Conservation (phyloP, 2,329 filamentous ascomycete species). For the Fusarium papillatum region DNA sequence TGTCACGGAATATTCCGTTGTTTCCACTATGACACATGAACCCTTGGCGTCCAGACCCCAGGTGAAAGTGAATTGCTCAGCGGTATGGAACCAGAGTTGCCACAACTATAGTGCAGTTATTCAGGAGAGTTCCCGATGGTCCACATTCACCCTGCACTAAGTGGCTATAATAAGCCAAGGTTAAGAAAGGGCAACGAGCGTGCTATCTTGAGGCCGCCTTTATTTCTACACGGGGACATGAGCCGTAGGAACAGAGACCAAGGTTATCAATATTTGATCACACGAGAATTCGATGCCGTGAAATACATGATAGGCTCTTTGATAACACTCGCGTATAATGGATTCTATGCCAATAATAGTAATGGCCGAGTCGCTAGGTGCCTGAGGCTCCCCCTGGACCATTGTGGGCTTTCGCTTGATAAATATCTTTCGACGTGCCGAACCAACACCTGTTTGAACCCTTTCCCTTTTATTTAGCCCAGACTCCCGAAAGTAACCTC, state of each 20-base stretch:
- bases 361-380: neutral
- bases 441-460: neutral
- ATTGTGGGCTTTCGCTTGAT: neutral
- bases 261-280: neutral
- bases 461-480: neutral
- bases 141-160: neutral
- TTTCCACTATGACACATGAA: neutral
- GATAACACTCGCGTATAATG: neutral
- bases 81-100: neutral
- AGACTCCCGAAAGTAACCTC: neutral
- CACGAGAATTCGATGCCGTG: neutral
- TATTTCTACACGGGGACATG: neutral
- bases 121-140: neutral
- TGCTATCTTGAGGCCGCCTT: neutral
- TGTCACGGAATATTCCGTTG: neutral
- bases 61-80: neutral
- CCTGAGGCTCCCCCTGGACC: neutral
- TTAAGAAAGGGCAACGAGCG: neutral
- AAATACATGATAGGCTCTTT: neutral
- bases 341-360: neutral
- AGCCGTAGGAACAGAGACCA: neutral
- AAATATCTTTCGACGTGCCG: neutral
- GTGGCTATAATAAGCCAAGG: neutral
- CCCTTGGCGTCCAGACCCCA: neutral
- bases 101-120: neutral